These are phyloP conservation scores for Nevesoporus exiguus DNA, from an alignment of 768 basidiomycete species.

Conservation along the genomic window DNA sequence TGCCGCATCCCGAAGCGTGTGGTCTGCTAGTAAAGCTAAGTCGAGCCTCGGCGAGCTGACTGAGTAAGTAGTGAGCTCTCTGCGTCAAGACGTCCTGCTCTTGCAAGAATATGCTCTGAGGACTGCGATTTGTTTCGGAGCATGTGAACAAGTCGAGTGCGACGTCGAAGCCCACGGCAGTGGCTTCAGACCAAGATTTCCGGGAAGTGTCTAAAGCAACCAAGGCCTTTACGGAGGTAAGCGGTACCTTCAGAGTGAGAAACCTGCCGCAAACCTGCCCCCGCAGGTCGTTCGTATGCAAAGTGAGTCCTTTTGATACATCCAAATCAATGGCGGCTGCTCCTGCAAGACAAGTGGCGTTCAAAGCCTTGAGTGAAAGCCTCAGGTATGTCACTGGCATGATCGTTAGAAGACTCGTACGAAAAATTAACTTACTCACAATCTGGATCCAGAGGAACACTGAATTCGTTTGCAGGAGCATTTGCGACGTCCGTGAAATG, in stretches of 20 bases:
- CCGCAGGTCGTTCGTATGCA: conserved; percentile 76
- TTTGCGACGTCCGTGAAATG: conserved; percentile 78
- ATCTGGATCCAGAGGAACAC: conserved; percentile 68
- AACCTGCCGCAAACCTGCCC: conserved; percentile 64
- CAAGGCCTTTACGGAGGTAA: conserved; percentile 48
- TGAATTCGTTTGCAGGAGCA: conserved; percentile 70
- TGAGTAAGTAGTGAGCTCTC: conserved; percentile 55
- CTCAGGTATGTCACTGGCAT: conserved; percentile 80
- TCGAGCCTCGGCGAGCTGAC: conserved; percentile 23
- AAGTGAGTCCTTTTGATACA: conserved; percentile 54
- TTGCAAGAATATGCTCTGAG: conserved; percentile 64
- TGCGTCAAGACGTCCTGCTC: conserved; percentile 69
- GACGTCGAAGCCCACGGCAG: conserved; percentile 47
- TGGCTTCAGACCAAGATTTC: conserved; percentile 66
- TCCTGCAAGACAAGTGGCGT: conserved; percentile 53
- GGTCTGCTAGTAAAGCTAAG: background rate
- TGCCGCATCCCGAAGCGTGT: background rate
- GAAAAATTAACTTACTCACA: conserved; percentile 41
- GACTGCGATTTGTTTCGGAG: conserved; percentile 47
- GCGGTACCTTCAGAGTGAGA: conserved; percentile 56
- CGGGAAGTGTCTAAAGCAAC: conserved; percentile 38
- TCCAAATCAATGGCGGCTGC: conserved; percentile 52
- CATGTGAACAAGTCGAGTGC: conserved; percentile 69
- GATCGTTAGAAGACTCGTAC: conserved; percentile 6
- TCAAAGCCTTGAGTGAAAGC: conserved; percentile 50